Conservation (phyloP, 169 alveolate genomes). For the Cryptosporidium xiaoi region DNA sequence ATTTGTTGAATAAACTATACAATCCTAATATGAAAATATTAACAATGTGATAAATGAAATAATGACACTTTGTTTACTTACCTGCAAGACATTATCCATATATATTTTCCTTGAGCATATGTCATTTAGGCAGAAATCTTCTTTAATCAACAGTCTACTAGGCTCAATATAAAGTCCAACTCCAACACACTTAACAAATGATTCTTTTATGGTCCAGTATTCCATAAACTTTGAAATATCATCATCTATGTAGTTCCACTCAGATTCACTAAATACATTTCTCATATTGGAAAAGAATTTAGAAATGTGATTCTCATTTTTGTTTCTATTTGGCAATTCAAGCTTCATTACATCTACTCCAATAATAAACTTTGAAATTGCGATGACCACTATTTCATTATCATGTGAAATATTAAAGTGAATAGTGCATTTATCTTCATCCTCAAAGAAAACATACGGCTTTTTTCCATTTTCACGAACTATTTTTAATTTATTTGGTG, state of each 20-base stretch:
- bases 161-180: constrained; percentile 72
- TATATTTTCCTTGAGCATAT: constrained; percentile 2
- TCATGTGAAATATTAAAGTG: constrained; percentile 71
- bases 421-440: neutral
- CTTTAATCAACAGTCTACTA: constrained; percentile 15
- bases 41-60: neutral
- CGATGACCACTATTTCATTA: constrained; percentile 48
- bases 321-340: constrained; percentile 1
- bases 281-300: constrained; percentile 31
- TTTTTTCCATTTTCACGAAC: constrained; percentile 23
- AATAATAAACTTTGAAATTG: constrained; percentile 29
- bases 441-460: constrained; percentile 1
- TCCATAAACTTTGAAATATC: constrained; percentile 66
- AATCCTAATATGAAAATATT: neutral
- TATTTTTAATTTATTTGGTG: constrained; percentile 29
- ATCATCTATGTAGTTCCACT: constrained; percentile 51
- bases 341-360: constrained; percentile 73
- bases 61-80: neutral
- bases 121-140: neutral
- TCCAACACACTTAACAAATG: constrained; percentile 65
- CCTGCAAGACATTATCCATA: constrained; percentile 39
- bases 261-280: constrained; percentile 18
- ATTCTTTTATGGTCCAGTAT: constrained; percentile 75
- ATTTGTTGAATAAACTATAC: constrained; percentile 23
- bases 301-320: neutral